These are phyloP conservation scores for Yarrowia bubula DNA, from an alignment of 805 yeast genomes.

Conservation along the genomic window DNA sequence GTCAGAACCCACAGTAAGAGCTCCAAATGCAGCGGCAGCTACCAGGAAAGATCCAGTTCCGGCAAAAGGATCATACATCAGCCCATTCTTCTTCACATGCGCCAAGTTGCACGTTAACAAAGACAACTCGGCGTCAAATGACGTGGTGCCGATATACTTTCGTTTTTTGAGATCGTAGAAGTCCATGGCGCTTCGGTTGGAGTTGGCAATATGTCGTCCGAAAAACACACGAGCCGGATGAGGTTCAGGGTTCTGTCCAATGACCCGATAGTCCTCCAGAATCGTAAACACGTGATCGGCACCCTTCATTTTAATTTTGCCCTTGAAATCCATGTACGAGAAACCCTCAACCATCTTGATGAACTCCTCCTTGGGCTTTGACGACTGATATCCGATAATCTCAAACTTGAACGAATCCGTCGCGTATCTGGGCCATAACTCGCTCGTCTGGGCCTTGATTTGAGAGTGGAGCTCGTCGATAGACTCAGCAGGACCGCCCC, in stretches of 20 bases:
- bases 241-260: slow-evolving; percentile 45
- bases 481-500: slow-evolving; percentile 63
- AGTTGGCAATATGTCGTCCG: slow-evolving; percentile 71
- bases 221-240: slow-evolving; percentile 63
- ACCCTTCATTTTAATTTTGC: slow-evolving; percentile 71
- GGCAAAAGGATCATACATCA: slow-evolving; percentile 90
- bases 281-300: slow-evolving; percentile 71
- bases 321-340: slow-evolving; percentile 65
- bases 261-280: slow-evolving; percentile 63
- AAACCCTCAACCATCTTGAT: slow-evolving; percentile 69
- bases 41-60: slow-evolving; percentile 95
- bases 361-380: slow-evolving; percentile 51
- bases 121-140: slow-evolving; percentile 92
- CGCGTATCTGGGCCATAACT: slow-evolving; percentile 42
- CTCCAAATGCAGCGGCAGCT: slow-evolving; percentile 84
- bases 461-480: slow-evolving; percentile 57
- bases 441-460: slow-evolving; percentile 40
- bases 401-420: slow-evolving; percentile 73
- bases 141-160: slow-evolving; percentile 90
- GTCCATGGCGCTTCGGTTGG: slow-evolving; percentile 66
- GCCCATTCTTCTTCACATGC: slow-evolving; percentile 59
- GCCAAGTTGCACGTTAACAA: slow-evolving; percentile 85
- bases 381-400: slow-evolving; percentile 72
- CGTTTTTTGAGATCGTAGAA: slow-evolving; percentile 77
- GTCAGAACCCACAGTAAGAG: slow-evolving; percentile 79